These are phyloP conservation scores for Zygosaccharomyces gambellarensis DNA, from an alignment of 805 yeast genomes.

Conservation along the genomic window DNA sequence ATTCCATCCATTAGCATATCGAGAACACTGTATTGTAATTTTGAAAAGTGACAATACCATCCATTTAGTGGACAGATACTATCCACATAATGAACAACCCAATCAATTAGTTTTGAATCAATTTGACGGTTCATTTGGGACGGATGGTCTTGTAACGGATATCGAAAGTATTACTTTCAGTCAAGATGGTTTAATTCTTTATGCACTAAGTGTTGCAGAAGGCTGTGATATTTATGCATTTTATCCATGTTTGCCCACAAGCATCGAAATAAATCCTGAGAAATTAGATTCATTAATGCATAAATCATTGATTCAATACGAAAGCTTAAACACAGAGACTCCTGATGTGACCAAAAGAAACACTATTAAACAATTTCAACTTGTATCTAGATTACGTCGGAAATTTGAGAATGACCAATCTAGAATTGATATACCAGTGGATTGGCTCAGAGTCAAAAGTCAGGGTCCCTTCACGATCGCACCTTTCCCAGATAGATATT, in stretches of 20 bases:
- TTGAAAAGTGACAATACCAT: constrained; percentile 26
- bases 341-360: constrained; percentile 20
- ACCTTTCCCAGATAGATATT: constrained; percentile 53
- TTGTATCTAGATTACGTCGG: constrained; percentile 34
- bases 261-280: constrained; percentile 10
- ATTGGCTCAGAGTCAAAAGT: constrained; percentile 13
- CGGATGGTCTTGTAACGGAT: constrained; percentile 19
- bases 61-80: constrained; percentile 19
- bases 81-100: constrained; percentile 1
- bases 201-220: constrained; percentile 44
- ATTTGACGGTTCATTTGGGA: constrained; percentile 18
- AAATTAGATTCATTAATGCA: constrained; percentile 33
- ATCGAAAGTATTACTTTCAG: constrained; percentile 26
- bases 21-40: constrained; percentile 23
- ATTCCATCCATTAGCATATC: constrained; percentile 41
- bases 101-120: constrained; percentile 8
- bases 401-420: constrained; percentile 13
- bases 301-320: constrained; percentile 25
- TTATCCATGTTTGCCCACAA: constrained; percentile 58
- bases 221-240: constrained; percentile 54
- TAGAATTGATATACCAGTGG: constrained; percentile 2
- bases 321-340: constrained; percentile 15
- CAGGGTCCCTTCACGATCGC: constrained; percentile 53
- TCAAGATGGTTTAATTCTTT: constrained; percentile 48
- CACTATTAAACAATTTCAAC: constrained; percentile 36